Evolutionary conservation across 352 stramenopile genomes (phyloP).

Genomic region (Phytophthora pseudosyringae): DNA sequence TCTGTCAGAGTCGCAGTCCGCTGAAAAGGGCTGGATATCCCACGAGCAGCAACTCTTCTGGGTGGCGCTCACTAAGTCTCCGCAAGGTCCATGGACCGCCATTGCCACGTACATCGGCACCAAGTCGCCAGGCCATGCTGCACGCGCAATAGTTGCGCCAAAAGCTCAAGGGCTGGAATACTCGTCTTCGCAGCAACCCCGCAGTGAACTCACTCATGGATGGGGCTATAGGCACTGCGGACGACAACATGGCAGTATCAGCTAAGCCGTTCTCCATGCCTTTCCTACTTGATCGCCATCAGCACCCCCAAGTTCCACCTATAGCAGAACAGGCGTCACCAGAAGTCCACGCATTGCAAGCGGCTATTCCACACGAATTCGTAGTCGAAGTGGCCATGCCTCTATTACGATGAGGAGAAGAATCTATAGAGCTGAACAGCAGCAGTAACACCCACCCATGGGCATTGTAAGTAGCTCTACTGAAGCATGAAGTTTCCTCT

Average conservation of each 20-base stretch:
- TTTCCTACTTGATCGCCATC: slow-evolving; percentile 4
- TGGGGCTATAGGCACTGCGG: slow-evolving; percentile 14
- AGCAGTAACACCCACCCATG: no score
- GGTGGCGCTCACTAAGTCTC: slow-evolving; percentile 43
- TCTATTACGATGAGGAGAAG: no score
- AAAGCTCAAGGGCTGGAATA: slow-evolving; percentile 52
- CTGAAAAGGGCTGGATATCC: slow-evolving; percentile 36
- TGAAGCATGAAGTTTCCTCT: no score
- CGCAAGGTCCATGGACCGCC: slow-evolving; percentile 56
- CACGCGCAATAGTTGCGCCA: slow-evolving; percentile 65
- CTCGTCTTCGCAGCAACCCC: slow-evolving; percentile 37
- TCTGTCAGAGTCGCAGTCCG: slow-evolving; percentile 38
- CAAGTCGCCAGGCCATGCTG: slow-evolving; percentile 64
- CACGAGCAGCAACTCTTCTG: slow-evolving; percentile 47
- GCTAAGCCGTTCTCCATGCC: no score
- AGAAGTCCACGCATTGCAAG: neutral
- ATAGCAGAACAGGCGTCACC: neutral
- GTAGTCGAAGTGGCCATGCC: slow-evolving; percentile 19
- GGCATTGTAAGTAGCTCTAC: no score
- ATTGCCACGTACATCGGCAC: slow-evolving; percentile 62
- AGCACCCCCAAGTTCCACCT: neutral
- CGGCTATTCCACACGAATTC: slow-evolving; percentile 20
- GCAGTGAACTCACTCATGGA: slow-evolving; percentile 36
- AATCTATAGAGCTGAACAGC: neutral
- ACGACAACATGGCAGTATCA: slow-evolving; percentile 11